phyloP scores from a whole-genome alignment of 139 green algal species.

The Auxenochlorella protothecoides region DNA sequence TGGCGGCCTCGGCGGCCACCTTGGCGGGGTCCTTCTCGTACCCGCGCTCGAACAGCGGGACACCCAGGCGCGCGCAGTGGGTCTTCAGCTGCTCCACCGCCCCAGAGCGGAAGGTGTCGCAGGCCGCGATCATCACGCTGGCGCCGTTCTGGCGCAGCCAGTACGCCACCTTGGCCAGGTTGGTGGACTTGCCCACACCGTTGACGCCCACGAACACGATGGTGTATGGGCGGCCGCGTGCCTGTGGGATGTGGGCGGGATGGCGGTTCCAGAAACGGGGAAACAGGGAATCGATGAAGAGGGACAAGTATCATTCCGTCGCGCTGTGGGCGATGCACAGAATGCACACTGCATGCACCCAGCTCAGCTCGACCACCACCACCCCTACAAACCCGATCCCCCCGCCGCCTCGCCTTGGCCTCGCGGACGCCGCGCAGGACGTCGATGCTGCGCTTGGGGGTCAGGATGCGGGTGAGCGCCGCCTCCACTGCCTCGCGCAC shows the following conservation, averaged over 20 bases:
- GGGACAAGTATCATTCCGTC: background rate
- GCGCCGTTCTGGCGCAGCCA: constrained; percentile 71
- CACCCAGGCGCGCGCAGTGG: constrained; percentile 71
- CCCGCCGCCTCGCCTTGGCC: constrained; percentile 8
- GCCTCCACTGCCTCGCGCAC: constrained; percentile 73
- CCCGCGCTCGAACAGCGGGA: constrained; percentile 91
- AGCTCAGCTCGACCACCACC: too few relatives aligned
- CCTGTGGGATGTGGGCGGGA: constrained; percentile 15
- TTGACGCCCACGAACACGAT: constrained; percentile 99
- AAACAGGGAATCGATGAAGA: background rate
- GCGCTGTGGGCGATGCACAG: background rate
- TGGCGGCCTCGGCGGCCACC: constrained; percentile 79
- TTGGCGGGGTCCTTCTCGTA: constrained; percentile 98
- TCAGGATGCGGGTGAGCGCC: constrained; percentile 72
- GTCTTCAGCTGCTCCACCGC: constrained; percentile 98
- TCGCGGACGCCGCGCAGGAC: constrained; percentile 60
- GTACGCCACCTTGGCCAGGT: constrained; percentile 96
- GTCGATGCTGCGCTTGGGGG: constrained; percentile 56
- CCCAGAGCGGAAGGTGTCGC: constrained; percentile 95
- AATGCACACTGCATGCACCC: background rate
- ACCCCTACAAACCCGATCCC: background rate
- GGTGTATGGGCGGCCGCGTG: constrained; percentile 73
- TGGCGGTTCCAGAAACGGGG: background rate
- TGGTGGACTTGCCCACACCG: constrained; percentile 97
- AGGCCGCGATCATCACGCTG: constrained; percentile 86